A percentile compares a stretch with the other conserved stretches of the same genome.
These are phyloP conservation scores for Cunninghamia lanceolata DNA, from an alignment of 75 land plant genomes.

Conservation along the genomic window DNA sequence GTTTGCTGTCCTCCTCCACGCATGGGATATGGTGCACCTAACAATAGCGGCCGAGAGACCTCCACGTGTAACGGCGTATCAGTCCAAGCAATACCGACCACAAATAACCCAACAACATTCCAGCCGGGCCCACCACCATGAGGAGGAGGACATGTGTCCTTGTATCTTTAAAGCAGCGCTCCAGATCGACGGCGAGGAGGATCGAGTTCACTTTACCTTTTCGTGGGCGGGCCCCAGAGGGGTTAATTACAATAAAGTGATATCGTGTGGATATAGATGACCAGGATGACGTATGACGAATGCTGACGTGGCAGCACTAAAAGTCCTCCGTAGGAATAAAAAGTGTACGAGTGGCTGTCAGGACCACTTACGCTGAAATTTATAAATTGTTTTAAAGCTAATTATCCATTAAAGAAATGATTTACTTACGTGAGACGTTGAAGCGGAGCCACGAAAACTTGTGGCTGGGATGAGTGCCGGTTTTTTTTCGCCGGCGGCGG, in stretches of 20 bases:
- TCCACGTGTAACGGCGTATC: background rate
- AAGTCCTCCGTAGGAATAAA: background rate
- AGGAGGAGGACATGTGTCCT: background rate
- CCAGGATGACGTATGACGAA: background rate
- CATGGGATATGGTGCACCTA: background rate
- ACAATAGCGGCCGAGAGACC: background rate
- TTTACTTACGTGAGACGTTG: background rate
- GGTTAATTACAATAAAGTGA: background rate
- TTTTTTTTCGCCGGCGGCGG: background rate
- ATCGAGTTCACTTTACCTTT: background rate
- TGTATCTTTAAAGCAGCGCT: background rate
- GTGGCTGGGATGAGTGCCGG: conserved; percentile 5
- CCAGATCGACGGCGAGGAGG: background rate
- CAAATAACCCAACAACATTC: background rate
- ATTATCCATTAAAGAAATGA: background rate
- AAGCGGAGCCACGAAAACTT: conserved; percentile 14
- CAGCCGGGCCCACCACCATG: background rate
- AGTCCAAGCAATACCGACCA: background rate
- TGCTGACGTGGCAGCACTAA: background rate
- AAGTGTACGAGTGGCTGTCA: background rate
- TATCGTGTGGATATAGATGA: conserved; percentile 7
- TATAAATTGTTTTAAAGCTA: background rate
- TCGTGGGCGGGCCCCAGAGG: background rate
- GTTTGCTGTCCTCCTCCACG: background rate
- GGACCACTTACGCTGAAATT: background rate